A percentile compares a stretch with the other conserved stretches of the same genome.
These are phyloP conservation scores for Suillus ampliporus DNA, from an alignment of 768 basidiomycete genomes.

Conservation along the genomic window DNA sequence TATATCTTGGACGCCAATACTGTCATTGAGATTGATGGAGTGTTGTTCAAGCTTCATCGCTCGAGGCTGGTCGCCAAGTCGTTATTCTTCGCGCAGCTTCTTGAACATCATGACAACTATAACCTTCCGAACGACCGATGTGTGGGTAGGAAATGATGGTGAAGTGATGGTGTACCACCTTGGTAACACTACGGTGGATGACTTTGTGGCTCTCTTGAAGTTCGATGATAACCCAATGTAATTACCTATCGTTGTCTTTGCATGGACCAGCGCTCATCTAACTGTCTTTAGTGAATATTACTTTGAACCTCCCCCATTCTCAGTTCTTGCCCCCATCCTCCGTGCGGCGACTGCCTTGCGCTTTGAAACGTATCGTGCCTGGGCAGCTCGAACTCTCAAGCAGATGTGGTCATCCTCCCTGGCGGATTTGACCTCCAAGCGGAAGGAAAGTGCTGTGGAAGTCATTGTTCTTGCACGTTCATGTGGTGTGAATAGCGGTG, in stretches of 20 bases:
- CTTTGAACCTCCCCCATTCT: slow-evolving; percentile 34
- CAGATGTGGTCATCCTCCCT: slow-evolving; percentile 36
- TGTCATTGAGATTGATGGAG: slow-evolving; percentile 38
- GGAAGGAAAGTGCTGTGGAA: slow-evolving; percentile 30
- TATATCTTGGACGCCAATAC: slow-evolving; percentile 44
- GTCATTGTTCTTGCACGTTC: slow-evolving; percentile 38
- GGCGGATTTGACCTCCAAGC: slow-evolving; percentile 13
- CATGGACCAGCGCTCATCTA: neutral
- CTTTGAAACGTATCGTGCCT: slow-evolving; percentile 36
- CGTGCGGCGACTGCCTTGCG: slow-evolving; percentile 41
- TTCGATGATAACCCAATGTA: slow-evolving; percentile 13
- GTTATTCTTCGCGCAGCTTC: slow-evolving; percentile 37
- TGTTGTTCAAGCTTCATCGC: slow-evolving; percentile 42
- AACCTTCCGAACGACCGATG: neutral
- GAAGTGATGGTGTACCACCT: slow-evolving; percentile 7
- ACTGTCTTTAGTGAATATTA: slow-evolving; percentile 30
- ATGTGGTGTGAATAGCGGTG: slow-evolving; percentile 31
- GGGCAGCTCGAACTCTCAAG: slow-evolving; percentile 34
- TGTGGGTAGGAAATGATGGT: neutral
- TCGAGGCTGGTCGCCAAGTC: slow-evolving; percentile 39
- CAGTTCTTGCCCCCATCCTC: slow-evolving; percentile 36
- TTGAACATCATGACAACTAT: slow-evolving; percentile 17
- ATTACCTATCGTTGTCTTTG: neutral
- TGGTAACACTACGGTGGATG: neutral
- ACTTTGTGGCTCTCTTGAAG: slow-evolving; percentile 3